These are phyloP conservation scores for Hysterium pulicare DNA, from an alignment of 2,329 filamentous ascomycete genomes.

Conservation along the genomic window DNA sequence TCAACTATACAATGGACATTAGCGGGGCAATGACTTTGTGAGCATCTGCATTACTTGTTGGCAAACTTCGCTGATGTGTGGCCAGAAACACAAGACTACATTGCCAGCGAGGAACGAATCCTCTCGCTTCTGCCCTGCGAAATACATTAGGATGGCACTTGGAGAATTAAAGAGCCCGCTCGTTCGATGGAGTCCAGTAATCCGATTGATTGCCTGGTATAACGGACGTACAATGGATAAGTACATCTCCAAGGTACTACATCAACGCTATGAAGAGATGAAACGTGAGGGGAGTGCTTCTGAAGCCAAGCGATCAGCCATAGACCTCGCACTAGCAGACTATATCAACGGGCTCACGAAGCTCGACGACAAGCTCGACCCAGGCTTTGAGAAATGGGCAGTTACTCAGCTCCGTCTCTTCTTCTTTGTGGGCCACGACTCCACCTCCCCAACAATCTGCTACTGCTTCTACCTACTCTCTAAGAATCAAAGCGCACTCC, in stretches of 20 bases:
- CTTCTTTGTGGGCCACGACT: conserved; percentile 23
- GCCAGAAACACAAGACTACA: too few species aligned
- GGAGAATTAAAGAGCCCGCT: conserved; percentile 4
- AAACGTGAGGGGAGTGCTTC: not conserved
- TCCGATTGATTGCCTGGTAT: conserved; percentile 8
- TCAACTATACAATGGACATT: conserved; percentile 10
- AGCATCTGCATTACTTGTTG: too few species aligned
- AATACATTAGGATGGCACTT: not conserved
- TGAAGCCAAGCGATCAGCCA: not conserved
- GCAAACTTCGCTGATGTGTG: too few species aligned
- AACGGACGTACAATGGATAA: conserved; percentile 12
- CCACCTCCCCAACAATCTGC: conserved; percentile 19
- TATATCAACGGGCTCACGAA: conserved; percentile 9
- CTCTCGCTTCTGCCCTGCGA: not conserved
- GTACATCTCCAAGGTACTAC: conserved; percentile 13
- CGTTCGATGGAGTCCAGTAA: conserved; percentile 6
- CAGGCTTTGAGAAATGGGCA: conserved; percentile 10
- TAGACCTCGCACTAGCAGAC: conserved; percentile 5
- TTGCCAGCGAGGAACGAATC: too few species aligned
- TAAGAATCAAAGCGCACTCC: conserved; percentile 12
- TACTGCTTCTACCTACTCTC: conserved; percentile 20
- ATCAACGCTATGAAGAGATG: conserved; percentile 12
- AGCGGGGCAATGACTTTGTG: conserved; percentile 10
- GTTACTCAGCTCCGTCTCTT: conserved; percentile 20
- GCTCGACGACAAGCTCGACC: not conserved